Conservation (phyloP, 2,329 filamentous ascomycete species). For the Penicillium sp. region DNA sequence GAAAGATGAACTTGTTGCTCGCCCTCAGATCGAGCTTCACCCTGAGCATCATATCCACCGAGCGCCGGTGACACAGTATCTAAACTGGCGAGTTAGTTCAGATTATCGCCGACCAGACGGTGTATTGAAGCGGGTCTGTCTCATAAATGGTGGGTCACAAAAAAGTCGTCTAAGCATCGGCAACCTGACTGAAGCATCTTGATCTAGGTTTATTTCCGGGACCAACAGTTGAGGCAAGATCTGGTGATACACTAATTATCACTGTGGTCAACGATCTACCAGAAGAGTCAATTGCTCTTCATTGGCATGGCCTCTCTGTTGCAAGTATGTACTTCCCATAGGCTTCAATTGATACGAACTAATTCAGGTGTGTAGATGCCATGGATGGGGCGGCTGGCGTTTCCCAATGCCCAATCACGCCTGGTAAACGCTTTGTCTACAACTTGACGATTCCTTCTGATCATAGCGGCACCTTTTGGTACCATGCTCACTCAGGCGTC, state of each 20-base stretch:
- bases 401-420: slow-evolving; percentile 66
- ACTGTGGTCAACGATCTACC: slow-evolving; percentile 45
- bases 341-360: background rate
- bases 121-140: slow-evolving; percentile 52
- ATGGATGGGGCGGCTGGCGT: slow-evolving; percentile 72
- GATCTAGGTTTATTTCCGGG: slow-evolving; percentile 48
- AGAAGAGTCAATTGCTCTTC: slow-evolving; percentile 45
- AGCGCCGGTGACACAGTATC: slow-evolving; percentile 31
- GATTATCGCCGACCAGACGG: slow-evolving; percentile 50
- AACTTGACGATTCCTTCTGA: slow-evolving; percentile 41
- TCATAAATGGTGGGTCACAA: slow-evolving; percentile 52
- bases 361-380: slow-evolving; percentile 21
- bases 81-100: slow-evolving; percentile 47
- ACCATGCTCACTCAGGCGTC: slow-evolving; percentile 49
- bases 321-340: slow-evolving; percentile 28
- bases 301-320: slow-evolving; percentile 53
- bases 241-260: slow-evolving; percentile 50
- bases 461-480: slow-evolving; percentile 53
- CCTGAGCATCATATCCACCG: slow-evolving; percentile 48
- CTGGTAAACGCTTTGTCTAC: slow-evolving; percentile 55
- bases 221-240: slow-evolving; percentile 51
- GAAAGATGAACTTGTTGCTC: slow-evolving; percentile 2
- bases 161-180: background rate
- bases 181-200: slow-evolving; percentile 3
- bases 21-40: slow-evolving; percentile 37